A percentile compares a stretch with the other conserved stretches of the same genome.
Evolutionary conservation across 2,329 filamentous ascomycete genomes (phyloP).

Genomic region (Aspergillus neoniger): DNA sequence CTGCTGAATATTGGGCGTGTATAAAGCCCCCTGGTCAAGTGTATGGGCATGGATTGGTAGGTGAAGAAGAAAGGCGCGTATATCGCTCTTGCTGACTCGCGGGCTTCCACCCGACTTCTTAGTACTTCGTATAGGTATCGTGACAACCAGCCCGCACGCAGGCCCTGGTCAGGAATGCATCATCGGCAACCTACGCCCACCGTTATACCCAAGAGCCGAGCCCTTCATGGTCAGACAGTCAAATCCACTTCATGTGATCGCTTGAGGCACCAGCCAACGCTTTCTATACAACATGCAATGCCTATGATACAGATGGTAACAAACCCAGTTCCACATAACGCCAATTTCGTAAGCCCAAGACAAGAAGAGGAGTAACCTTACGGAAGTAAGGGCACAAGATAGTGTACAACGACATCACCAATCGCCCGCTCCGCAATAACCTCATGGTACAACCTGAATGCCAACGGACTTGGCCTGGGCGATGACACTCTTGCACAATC

Average conservation of each 20-base stretch:
- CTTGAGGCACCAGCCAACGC: slow-evolving; percentile 21
- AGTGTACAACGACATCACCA: slow-evolving; percentile 12
- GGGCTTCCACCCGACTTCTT: neutral
- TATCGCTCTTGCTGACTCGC: neutral
- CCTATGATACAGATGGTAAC: slow-evolving; percentile 30
- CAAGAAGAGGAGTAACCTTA: slow-evolving; percentile 14
- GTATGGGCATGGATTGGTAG: neutral
- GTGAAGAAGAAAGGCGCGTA: neutral
- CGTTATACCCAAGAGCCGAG: neutral
- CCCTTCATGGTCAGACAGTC: neutral
- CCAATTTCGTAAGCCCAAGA: slow-evolving; percentile 25
- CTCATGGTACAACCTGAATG: slow-evolving; percentile 66
- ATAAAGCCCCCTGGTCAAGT: neutral
- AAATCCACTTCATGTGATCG: slow-evolving; percentile 12
- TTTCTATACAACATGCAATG: slow-evolving; percentile 30
- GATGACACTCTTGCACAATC: slow-evolving; percentile 72
- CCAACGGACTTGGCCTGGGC: slow-evolving; percentile 75
- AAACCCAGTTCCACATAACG: slow-evolving; percentile 26
- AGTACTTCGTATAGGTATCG: neutral
- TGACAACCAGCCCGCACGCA: neutral
- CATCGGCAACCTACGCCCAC: neutral
- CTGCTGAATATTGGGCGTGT: neutral
- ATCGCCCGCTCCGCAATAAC: slow-evolving; percentile 1
- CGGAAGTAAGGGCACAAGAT: slow-evolving; percentile 17
- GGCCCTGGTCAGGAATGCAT: neutral